A percentile compares a stretch with the other conserved stretches of the same genome.
These are phyloP conservation scores for Moricandia arvensis DNA, from an alignment of 345 rosid species.

Conservation along the genomic window DNA sequence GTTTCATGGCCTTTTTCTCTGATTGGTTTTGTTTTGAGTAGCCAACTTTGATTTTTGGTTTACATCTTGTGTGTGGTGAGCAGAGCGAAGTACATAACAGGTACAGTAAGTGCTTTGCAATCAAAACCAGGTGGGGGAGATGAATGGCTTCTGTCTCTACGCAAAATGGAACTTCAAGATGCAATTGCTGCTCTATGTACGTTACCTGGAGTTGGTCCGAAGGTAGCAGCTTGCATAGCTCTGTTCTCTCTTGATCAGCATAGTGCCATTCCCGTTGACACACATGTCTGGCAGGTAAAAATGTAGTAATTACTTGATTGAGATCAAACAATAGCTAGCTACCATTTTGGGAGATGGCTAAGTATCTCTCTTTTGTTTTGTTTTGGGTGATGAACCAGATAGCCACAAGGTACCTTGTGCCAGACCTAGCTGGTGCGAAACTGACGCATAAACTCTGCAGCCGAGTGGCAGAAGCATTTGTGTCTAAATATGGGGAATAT, in stretches of 20 bases:
- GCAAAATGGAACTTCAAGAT: conserved; percentile 61
- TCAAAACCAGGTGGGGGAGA: conserved; percentile 73
- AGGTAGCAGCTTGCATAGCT: conserved; percentile 92
- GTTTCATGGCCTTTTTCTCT: background rate
- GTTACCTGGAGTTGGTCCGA: conserved; percentile 91
- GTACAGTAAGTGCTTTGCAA: conserved; percentile 64
- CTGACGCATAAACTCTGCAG: conserved; percentile 64
- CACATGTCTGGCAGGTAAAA: conserved; percentile 91
- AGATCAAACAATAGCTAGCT: background rate
- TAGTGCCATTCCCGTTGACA: conserved; percentile 91
- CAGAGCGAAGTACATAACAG: conserved; percentile 86
- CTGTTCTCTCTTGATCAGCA: conserved; percentile 94
- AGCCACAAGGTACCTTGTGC: conserved; percentile 74
- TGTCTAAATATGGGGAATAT: conserved; percentile 79
- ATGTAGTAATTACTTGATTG: background rate
- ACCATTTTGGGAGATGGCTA: background rate
- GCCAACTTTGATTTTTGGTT: conserved; percentile 21
- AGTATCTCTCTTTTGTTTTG: background rate
- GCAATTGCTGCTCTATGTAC: conserved; percentile 69
- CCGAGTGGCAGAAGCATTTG: conserved; percentile 91
- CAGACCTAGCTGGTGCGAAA: conserved; percentile 79
- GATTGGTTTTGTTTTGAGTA: background rate
- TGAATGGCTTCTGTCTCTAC: conserved; percentile 79
- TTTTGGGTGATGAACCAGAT: conserved; percentile 48
- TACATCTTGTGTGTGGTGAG: conserved; percentile 21